A percentile compares a stretch with the other conserved stretches of the same genome.
Evolutionary conservation across 345 rosid genomes (phyloP).

Genomic region (Brassica carinata): DNA sequence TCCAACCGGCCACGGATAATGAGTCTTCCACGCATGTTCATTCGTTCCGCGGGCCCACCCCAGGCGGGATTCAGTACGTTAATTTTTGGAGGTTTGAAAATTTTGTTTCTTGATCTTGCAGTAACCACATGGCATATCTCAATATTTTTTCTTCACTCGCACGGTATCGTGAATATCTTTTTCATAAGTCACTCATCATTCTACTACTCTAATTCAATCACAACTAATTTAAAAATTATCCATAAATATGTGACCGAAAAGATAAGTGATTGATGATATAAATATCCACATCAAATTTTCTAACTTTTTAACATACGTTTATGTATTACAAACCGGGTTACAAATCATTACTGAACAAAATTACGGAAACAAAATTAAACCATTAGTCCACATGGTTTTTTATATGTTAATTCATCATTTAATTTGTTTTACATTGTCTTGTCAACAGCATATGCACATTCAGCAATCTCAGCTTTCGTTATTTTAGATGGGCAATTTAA

Average conservation of each 20-base stretch:
- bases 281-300: background rate
- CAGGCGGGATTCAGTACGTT: background rate
- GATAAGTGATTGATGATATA: too few relatives aligned
- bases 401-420: background rate
- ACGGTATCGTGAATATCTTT: background rate
- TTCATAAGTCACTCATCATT: background rate
- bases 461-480: background rate
- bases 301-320: background rate
- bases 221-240: too few relatives aligned
- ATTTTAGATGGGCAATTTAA: background rate
- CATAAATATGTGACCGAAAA: background rate
- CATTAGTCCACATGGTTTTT: background rate
- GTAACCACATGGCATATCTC: background rate
- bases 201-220: background rate
- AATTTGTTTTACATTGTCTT: background rate
- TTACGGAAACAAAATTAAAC: background rate
- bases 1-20: background rate
- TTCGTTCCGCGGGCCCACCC: too few relatives aligned
- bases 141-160: background rate
- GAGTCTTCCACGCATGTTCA: background rate
- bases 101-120: background rate
- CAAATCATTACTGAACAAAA: background rate
- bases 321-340: background rate
- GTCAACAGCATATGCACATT: background rate
- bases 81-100: too few relatives aligned